Conservation (phyloP, 1,139 yeast genomes). For the Suhomyces terraborum region DNA sequence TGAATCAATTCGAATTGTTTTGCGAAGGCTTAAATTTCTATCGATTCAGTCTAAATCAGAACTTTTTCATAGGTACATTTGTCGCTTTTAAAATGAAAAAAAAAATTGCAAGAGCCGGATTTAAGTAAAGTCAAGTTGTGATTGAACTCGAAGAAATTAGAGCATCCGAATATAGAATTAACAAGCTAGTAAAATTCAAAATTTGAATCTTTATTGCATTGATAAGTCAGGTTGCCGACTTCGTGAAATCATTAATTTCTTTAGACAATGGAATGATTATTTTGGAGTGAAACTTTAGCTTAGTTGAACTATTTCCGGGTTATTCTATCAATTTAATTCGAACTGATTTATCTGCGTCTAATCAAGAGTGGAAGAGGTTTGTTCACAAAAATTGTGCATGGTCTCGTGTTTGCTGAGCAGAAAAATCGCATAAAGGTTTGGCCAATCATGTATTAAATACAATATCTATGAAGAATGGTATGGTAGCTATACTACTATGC, state of each 20-base stretch:
- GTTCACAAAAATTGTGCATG: too few relatives aligned
- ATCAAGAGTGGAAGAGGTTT: too few relatives aligned
- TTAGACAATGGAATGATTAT: constrained; percentile 30
- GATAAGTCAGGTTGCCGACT: constrained; percentile 26
- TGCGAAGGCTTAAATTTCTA: constrained; percentile 23
- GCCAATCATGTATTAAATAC: background rate
- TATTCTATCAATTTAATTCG: too few relatives aligned
- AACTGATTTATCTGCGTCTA: too few relatives aligned
- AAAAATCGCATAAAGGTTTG: too few relatives aligned
- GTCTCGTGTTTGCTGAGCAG: too few relatives aligned
- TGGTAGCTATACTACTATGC: constrained; percentile 5
- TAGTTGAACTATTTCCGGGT: background rate
- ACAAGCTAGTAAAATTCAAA: constrained; percentile 37
- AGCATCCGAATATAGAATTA: constrained; percentile 31
- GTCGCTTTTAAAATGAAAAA: constrained; percentile 21
- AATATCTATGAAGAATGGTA: background rate
- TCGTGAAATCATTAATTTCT: constrained; percentile 33
- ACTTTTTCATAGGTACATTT: constrained; percentile 20
- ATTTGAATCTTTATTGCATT: constrained; percentile 41
- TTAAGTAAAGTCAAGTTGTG: constrained; percentile 24
- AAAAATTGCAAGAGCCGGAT: constrained; percentile 7
- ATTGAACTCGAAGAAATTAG: constrained; percentile 33
- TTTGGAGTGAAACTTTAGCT: constrained; percentile 20
- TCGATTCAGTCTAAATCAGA: constrained; percentile 15
- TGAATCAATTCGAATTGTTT: constrained; percentile 23